phyloP scores from a whole-genome alignment of 1,284 basidiomycete genomes.

The Phlebopus sp. region DNA sequence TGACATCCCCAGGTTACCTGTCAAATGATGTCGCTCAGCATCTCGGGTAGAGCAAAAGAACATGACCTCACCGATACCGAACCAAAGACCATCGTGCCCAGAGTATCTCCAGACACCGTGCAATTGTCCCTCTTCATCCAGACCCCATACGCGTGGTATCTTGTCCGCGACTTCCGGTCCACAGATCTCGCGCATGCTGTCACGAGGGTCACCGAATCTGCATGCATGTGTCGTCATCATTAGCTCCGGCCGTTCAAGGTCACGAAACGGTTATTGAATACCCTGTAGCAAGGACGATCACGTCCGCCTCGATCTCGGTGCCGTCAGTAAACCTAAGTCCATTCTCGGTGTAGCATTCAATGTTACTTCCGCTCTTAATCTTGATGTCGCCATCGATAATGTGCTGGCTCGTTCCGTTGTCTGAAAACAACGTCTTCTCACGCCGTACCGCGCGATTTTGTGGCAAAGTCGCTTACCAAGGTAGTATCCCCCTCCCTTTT shows the following conservation, averaged over 20 bases:
- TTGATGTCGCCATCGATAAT: slow-evolving; percentile 46
- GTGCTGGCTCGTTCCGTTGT: slow-evolving; percentile 38
- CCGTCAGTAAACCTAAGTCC: slow-evolving; percentile 44
- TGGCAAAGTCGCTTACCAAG: slow-evolving; percentile 22
- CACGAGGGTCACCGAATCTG: slow-evolving; percentile 30
- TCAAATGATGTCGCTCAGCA: slow-evolving; percentile 5
- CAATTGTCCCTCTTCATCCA: slow-evolving; percentile 45
- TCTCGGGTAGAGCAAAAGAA: too few relatives aligned
- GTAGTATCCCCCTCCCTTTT: slow-evolving; percentile 44
- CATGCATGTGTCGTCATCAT: not conserved
- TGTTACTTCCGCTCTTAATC: slow-evolving; percentile 40
- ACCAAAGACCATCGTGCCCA: slow-evolving; percentile 34
- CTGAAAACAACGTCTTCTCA: slow-evolving; percentile 14
- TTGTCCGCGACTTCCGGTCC: slow-evolving; percentile 36
- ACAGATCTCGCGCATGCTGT: slow-evolving; percentile 37
- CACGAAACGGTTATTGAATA: slow-evolving; percentile 14
- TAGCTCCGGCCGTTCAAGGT: not conserved
- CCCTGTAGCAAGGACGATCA: slow-evolving; percentile 47
- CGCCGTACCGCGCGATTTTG: not conserved
- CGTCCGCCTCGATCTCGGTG: slow-evolving; percentile 41
- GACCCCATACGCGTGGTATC: slow-evolving; percentile 42
- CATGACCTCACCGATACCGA: slow-evolving; percentile 30
- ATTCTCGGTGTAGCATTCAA: slow-evolving; percentile 33
- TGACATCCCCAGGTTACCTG: slow-evolving; percentile 34
- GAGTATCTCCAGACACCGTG: slow-evolving; percentile 35